Percentiles rank a stretch among this genome's conserved stretches.
phyloP scores from a whole-genome alignment of 768 basidiomycete genomes.

The Pisolithus marmoratus region DNA sequence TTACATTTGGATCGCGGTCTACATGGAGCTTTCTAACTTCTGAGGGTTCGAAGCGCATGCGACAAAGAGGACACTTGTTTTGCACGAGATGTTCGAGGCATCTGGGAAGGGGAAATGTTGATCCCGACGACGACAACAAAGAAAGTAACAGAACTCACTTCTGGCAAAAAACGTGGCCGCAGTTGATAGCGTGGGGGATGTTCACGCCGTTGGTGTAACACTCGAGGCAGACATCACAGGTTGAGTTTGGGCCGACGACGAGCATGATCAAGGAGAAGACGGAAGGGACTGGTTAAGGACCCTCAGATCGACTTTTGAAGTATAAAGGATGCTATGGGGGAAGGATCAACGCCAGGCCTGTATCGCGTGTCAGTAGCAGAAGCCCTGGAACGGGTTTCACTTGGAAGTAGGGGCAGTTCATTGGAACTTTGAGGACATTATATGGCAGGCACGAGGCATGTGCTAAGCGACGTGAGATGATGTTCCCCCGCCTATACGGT shows the following conservation, averaged over 20 bases:
- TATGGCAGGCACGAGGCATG: conserved; percentile 31
- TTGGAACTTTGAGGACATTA: conserved; percentile 22
- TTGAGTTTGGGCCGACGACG: conserved; percentile 55
- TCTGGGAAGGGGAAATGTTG: conserved; percentile 27
- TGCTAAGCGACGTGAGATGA: conserved; percentile 29
- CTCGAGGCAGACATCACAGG: conserved; percentile 75
- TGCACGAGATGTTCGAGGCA: conserved; percentile 49
- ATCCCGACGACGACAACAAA: not conserved
- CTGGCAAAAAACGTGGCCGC: conserved; percentile 69
- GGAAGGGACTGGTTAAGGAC: conserved; percentile 32
- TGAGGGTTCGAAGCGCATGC: conserved; percentile 41
- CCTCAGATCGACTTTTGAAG: conserved; percentile 12
- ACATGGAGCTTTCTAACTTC: conserved; percentile 54
- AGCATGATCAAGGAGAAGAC: conserved; percentile 45
- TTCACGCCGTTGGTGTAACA: conserved; percentile 46
- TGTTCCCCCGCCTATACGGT: conserved; percentile 6
- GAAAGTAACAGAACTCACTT: conserved; percentile 27
- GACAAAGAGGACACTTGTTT: conserved; percentile 59
- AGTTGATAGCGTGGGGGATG: conserved; percentile 59
- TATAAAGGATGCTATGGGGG: conserved; percentile 16
- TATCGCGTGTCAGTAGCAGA: conserved; percentile 31
- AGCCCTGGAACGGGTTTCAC: conserved; percentile 18
- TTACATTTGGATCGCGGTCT: conserved; percentile 38
- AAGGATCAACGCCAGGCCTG: conserved; percentile 19
- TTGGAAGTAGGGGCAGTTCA: conserved; percentile 13